Evolutionary conservation across 2,329 filamentous ascomycete genomes (phyloP), one percentile per base, ranked within the genome.

Genomic region (Fusarium pseudocircinatum): DNA sequence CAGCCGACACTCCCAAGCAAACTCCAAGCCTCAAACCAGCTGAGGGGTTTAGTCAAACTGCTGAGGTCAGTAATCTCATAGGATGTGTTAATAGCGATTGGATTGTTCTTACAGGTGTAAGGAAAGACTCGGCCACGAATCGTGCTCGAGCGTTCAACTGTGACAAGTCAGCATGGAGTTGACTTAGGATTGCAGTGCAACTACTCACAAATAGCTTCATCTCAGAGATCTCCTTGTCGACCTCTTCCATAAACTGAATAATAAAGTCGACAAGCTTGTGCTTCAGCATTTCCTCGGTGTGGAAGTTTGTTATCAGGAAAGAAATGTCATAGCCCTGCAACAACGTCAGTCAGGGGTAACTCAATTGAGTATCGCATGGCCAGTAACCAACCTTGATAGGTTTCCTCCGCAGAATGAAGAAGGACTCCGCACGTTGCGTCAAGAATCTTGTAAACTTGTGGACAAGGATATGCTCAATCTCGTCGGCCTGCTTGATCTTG

Each of bases 181-280:
- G 30, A 40, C 30, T 37, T 24, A n/a, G 8, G 20, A 30, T 39
- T 52, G 8, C 63, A 22, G 28, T 37, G 10, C 47, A n/a, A 52
- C 37, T 87, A 34, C 94, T 77, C 89, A 98, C 96, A 84, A 99
- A 99, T 79, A 99, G 92, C 89, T 99, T 99, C 96, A 99, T 98
- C 85, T 99, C 97, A 7, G 96, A 98, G 69, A 99, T 99, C 84
- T 99, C 96, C 88, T 99, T 99, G 84, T 99, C 97, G 9, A 99
- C 97, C 83, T 99, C 96, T 84, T 99, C 96, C 96, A 99, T 98
- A 80, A 99, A 99, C 80, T 98, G 92, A 75, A 99, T 98, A 77
- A 99, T 97, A 80, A 99, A 99, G 83, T 99, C 96, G 39, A 99
- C 97, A 77, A 99, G 88, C 87, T 99, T 98, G 83, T 99, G 96